Conservation (phyloP, 1,139 yeast genomes). For the Candida gigantensis region DNA sequence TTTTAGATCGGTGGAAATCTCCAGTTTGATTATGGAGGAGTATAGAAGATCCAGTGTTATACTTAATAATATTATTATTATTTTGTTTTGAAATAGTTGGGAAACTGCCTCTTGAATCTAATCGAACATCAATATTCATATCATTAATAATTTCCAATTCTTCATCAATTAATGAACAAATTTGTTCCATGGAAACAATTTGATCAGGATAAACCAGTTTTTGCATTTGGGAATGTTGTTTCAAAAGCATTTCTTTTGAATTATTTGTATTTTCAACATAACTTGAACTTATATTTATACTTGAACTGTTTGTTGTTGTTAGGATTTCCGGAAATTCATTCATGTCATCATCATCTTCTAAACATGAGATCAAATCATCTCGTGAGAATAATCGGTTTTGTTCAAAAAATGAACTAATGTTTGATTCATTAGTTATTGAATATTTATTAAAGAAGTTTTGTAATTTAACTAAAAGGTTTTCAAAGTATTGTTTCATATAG, state of each 20-base stretch:
- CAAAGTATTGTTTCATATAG: slow-evolving; percentile 1
- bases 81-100: slow-evolving; percentile 10
- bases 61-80: too few relatives aligned
- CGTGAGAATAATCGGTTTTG: slow-evolving; percentile 6
- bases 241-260: background rate
- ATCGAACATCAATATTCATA: background rate
- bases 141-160: slow-evolving; percentile 11
- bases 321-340: too few relatives aligned
- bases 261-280: slow-evolving; percentile 2
- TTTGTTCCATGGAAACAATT: slow-evolving; percentile 10
- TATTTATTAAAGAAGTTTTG: slow-evolving; percentile 3
- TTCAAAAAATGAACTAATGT: background rate
- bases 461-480: slow-evolving; percentile 1
- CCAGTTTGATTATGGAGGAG: background rate
- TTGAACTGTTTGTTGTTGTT: slow-evolving; percentile 6
- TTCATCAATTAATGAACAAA: slow-evolving; percentile 14
- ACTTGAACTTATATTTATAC: slow-evolving; percentile 2
- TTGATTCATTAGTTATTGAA: background rate
- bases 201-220: background rate
- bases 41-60: background rate
- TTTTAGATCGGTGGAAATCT: background rate
- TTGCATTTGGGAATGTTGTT: background rate
- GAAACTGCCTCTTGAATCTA: slow-evolving; percentile 8
- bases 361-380: slow-evolving; percentile 8
- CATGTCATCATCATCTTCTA: slow-evolving; percentile 6